Evolutionary conservation across 768 basidiomycete species (phyloP).

Genomic region (Paxillus rubicundulus): DNA sequence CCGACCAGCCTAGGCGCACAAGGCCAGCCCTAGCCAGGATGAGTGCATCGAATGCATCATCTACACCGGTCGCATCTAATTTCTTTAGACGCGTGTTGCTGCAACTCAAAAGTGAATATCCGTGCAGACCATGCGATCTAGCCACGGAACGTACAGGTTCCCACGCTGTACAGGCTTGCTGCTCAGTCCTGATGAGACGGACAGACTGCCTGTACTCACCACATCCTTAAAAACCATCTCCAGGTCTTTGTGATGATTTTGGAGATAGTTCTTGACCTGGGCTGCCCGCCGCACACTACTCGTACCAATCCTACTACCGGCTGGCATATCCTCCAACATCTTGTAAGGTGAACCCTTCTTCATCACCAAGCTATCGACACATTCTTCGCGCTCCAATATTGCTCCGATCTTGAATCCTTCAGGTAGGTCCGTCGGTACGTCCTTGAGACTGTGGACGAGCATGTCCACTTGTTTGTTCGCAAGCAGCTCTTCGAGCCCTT

Average conservation of each 20-base stretch:
- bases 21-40: slow-evolving; percentile 94
- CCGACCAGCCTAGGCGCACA: slow-evolving; percentile 68
- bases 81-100: slow-evolving; percentile 91
- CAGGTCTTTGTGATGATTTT: slow-evolving; percentile 36
- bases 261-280: slow-evolving; percentile 78
- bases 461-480: slow-evolving; percentile 75
- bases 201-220: slow-evolving; percentile 49
- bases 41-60: slow-evolving; percentile 79
- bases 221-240: slow-evolving; percentile 78
- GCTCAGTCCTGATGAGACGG: slow-evolving; percentile 1
- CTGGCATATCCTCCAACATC: slow-evolving; percentile 76
- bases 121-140: slow-evolving; percentile 1
- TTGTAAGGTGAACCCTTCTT: slow-evolving; percentile 71
- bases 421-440: slow-evolving; percentile 86
- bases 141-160: slow-evolving; percentile 62
- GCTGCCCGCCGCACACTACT: slow-evolving; percentile 92
- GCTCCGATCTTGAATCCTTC: slow-evolving; percentile 83
- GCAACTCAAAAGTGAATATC: slow-evolving; percentile 10
- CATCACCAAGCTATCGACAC: slow-evolving; percentile 85
- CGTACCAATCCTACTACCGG: slow-evolving; percentile 91
- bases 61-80: slow-evolving; percentile 66
- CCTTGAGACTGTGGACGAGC: slow-evolving; percentile 91
- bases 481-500: slow-evolving; percentile 88
- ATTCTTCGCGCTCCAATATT: slow-evolving; percentile 83
- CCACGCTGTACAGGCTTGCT: slow-evolving; percentile 54